Evolutionary conservation across 768 basidiomycete genomes (phyloP).

Genomic region (Termitomyces sp.): DNA sequence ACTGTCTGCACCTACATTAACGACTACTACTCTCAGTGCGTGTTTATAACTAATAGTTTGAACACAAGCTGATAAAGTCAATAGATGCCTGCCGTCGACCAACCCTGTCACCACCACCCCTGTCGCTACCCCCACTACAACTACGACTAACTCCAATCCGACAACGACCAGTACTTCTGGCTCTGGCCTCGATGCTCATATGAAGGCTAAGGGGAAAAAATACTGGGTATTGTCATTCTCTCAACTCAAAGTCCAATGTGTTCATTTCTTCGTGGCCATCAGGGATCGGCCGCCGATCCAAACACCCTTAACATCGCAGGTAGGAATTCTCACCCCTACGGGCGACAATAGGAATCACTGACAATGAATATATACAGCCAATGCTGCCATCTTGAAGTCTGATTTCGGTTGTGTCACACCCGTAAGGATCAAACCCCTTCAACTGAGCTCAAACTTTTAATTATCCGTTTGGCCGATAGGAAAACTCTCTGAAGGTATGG

Average conservation of each 20-base stretch:
- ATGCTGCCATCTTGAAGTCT: conserved; percentile 26
- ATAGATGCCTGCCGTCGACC: conserved; percentile 27
- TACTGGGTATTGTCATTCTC: conserved; percentile 18
- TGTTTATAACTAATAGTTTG: background rate
- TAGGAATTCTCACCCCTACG: conserved; percentile 4
- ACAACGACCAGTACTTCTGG: conserved; percentile 17
- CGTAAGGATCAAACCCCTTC: conserved; percentile 15
- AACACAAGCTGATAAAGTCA: background rate
- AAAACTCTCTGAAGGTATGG: conserved; percentile 38
- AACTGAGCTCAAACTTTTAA: background rate
- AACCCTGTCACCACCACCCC: conserved; percentile 8
- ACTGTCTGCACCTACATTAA: conserved; percentile 26
- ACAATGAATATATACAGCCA: conserved; percentile 21
- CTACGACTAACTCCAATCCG: conserved; percentile 9
- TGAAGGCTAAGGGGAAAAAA: conserved; percentile 25
- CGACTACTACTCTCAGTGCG: conserved; percentile 25
- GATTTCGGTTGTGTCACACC: conserved; percentile 38
- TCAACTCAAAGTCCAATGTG: background rate
- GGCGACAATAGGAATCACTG: background rate
- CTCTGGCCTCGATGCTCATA: conserved; percentile 16
- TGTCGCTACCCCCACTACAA: conserved; percentile 16
- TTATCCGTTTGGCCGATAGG: conserved; percentile 12
- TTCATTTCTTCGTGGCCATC: background rate
- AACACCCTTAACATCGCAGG: conserved; percentile 28
- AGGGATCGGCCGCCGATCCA: conserved; percentile 29